Percentiles rank a stretch among this genome's conserved stretches.
These are phyloP conservation scores for Rasamsonia emersonii DNA, from an alignment of 2,329 filamentous ascomycete species.

Conservation along the genomic window DNA sequence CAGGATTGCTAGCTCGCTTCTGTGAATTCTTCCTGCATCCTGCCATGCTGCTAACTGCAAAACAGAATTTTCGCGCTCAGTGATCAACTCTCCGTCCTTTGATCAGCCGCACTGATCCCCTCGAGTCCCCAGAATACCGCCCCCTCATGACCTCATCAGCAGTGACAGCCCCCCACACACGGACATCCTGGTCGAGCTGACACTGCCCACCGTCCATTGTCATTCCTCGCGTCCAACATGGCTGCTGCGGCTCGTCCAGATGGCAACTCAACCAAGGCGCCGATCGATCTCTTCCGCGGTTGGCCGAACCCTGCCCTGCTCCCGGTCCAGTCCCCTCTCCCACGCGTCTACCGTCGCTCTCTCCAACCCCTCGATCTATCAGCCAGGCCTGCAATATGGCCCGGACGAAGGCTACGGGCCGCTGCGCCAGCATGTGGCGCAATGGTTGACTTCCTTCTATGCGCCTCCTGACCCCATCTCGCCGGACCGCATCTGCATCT, in stretches of 20 bases:
- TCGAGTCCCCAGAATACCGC: no score
- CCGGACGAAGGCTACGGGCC: constrained; percentile 65
- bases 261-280: constrained; percentile 5
- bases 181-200: no score
- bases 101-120: no score
- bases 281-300: constrained; percentile 37
- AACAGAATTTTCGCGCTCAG: no score
- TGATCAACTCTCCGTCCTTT: no score
- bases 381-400: constrained; percentile 66
- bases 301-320: constrained; percentile 52
- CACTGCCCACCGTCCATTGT: no score
- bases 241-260: neutral
- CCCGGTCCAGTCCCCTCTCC: constrained; percentile 54
- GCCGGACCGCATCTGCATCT: constrained; percentile 63
- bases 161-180: no score
- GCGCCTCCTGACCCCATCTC: constrained; percentile 34
- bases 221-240: constrained; percentile 1
- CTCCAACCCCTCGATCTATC: constrained; percentile 48
- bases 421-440: constrained; percentile 59
- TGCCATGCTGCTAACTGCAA: no score
- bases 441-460: constrained; percentile 63
- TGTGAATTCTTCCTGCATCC: no score
- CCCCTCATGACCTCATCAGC: no score
- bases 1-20: no score
- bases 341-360: constrained; percentile 55